Evolutionary conservation across 176 grass and related monocot species (phyloP), one percentile per base, ranked within the genome.

Genomic region (Zea luxurians): DNA sequence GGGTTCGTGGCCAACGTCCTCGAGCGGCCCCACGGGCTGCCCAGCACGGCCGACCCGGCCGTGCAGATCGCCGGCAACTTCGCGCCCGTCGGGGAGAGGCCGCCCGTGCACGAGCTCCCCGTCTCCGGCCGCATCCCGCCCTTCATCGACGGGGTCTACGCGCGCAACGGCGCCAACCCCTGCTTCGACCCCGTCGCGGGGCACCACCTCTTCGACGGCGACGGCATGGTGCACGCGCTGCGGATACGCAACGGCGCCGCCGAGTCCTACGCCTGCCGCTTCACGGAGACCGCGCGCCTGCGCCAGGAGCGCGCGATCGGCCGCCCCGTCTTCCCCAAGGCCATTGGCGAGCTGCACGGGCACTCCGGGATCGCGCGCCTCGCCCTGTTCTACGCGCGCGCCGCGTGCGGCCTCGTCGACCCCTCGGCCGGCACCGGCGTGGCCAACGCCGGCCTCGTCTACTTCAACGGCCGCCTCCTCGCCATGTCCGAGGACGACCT

Each of bases 401-500:
- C 81, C 4, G 82, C 90, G 2, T 97, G 86, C 78, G 87, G 94
- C 40, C 84, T 97, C 38, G n/a, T 97, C 36, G 91, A 97, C 17
- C 84, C 86, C 0, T 82, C 86, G 1, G 63, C 55, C 5, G 94
- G 94, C 12, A 93, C 87, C 11, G 94, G 94, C 53, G 91, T 97
- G 1, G 94, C 94, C 62, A 97, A 97, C 91, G 94, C 94, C 2
- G 94, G 94, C 0, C 89, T 97, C 0, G 71, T 91, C 9, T 97
- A 91, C 75, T 93, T 97, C 84, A 88, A 93, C 64, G 86, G 82
- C 13, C 84, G 57, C 40, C 91, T 97, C 68, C 94, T 97, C 15
- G 94, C 94, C 79, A 97, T 97, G 94, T 97, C 94, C 40, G 94
- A 97, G 87, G 94, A 97, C 50, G 94, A 97, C 64, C 83, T 97